phyloP scores from a whole-genome alignment of 2,329 filamentous ascomycete genomes.

The Colletotrichum paranaense region DNA sequence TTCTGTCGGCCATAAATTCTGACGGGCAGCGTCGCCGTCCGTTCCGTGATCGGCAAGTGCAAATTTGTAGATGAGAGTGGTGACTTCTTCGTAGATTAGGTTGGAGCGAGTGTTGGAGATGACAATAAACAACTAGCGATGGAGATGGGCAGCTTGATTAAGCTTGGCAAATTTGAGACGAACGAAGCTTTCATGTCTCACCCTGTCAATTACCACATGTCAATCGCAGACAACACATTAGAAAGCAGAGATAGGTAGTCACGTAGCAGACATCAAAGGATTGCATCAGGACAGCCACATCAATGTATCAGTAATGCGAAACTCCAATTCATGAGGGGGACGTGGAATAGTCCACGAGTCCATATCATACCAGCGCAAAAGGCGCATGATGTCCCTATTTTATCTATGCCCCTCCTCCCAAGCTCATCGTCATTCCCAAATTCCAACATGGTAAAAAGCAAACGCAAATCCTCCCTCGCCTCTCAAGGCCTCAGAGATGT shows the following conservation, averaged over 20 bases:
- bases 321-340: conserved; percentile 8
- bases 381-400: conserved; percentile 1
- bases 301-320: neutral
- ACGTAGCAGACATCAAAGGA: neutral
- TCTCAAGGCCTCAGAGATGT: too few relatives aligned
- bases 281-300: neutral
- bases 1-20: neutral
- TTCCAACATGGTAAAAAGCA: neutral
- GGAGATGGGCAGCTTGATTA: neutral
- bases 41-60: too few relatives aligned
- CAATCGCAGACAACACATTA: neutral
- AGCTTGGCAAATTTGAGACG: neutral
- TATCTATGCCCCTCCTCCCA: conserved; percentile 12
- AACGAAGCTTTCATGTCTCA: conserved; percentile 1
- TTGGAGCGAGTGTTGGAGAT: neutral
- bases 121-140: too few relatives aligned
- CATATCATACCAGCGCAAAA: neutral
- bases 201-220: neutral
- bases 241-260: too few relatives aligned
- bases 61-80: too few relatives aligned
- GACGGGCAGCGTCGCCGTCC: too few relatives aligned
- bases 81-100: neutral
- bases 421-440: conserved; percentile 1
- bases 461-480: neutral
- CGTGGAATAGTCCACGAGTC: neutral